These are phyloP conservation scores for Cryptococcus wingfieldii DNA, from an alignment of 1,284 basidiomycete genomes.

Conservation along the genomic window DNA sequence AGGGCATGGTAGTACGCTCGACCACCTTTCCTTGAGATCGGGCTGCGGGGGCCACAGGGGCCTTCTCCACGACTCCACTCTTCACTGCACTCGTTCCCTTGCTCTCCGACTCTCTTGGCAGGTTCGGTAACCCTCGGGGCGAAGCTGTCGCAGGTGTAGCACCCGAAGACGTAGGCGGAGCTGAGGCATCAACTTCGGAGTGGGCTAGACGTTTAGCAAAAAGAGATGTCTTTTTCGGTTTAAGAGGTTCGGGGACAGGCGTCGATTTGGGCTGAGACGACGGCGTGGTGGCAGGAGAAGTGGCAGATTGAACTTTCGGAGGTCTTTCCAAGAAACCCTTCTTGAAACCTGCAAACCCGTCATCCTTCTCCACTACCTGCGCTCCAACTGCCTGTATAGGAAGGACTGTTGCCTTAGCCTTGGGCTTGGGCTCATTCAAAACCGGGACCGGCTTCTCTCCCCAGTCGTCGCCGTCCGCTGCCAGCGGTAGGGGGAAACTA, in stretches of 20 bases:
- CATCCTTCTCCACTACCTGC: slow-evolving; percentile 2
- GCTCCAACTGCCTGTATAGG: too few relatives aligned
- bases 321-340: slow-evolving; percentile 28
- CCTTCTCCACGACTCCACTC: slow-evolving; percentile 28
- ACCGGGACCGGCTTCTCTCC: slow-evolving; percentile 28
- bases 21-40: too few relatives aligned
- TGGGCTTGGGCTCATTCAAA: slow-evolving; percentile 28
- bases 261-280: too few relatives aligned
- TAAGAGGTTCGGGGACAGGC: not conserved
- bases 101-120: slow-evolving; percentile 18
- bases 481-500: slow-evolving; percentile 28
- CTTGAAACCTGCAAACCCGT: slow-evolving; percentile 38
- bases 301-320: not conserved
- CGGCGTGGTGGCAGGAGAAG: not conserved
- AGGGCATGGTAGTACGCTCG: not conserved
- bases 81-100: slow-evolving; percentile 31
- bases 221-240: slow-evolving; percentile 27
- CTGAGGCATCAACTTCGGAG: slow-evolving; percentile 14
- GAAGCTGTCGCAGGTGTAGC: slow-evolving; percentile 3
- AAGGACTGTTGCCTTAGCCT: not conserved
- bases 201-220: slow-evolving; percentile 28
- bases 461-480: slow-evolving; percentile 7
- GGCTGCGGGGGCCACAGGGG: not conserved
- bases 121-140: not conserved
- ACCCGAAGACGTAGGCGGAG: slow-evolving; percentile 3